These are phyloP conservation scores for Aspergillus sojae DNA, from an alignment of 2,329 filamentous ascomycete genomes.

Conservation along the genomic window DNA sequence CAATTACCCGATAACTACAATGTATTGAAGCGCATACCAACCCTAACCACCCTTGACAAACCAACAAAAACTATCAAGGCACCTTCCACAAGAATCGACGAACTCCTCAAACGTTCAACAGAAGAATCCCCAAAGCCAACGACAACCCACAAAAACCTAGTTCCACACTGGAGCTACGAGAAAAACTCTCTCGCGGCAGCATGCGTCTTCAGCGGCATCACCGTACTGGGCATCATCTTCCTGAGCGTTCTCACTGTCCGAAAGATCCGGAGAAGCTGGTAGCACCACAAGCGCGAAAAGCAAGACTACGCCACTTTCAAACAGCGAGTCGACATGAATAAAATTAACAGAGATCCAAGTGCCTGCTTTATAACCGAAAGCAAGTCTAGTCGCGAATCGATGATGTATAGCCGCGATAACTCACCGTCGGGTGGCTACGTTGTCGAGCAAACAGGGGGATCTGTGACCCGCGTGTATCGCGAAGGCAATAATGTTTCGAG, in stretches of 20 bases:
- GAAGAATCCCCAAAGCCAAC: neutral
- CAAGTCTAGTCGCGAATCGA: slow-evolving; percentile 24
- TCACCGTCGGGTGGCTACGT: slow-evolving; percentile 29
- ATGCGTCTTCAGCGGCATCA: slow-evolving; percentile 25
- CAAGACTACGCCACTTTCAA: slow-evolving; percentile 20
- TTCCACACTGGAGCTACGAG: slow-evolving; percentile 22
- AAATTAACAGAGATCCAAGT: neutral
- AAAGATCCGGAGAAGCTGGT: slow-evolving; percentile 19
- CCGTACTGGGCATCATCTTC: slow-evolving; percentile 24
- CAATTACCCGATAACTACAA: no score
- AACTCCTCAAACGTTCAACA: neutral
- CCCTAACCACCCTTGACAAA: neutral
- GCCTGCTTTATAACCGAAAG: slow-evolving; percentile 10
- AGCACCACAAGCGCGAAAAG: slow-evolving; percentile 17
- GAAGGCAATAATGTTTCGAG: slow-evolving; percentile 11
- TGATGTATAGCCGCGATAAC: slow-evolving; percentile 33
- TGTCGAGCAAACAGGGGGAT: slow-evolving; percentile 21
- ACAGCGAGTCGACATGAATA: slow-evolving; percentile 12
- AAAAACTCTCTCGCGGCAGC: slow-evolving; percentile 33
- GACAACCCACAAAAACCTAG: slow-evolving; percentile 9
- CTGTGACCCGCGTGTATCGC: slow-evolving; percentile 18
- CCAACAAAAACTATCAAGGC: neutral
- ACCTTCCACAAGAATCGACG: neutral
- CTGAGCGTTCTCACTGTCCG: slow-evolving; percentile 26
- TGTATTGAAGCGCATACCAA: neutral